phyloP scores from a whole-genome alignment of 2,329 filamentous ascomycete species.

The Kalmusia sp. region DNA sequence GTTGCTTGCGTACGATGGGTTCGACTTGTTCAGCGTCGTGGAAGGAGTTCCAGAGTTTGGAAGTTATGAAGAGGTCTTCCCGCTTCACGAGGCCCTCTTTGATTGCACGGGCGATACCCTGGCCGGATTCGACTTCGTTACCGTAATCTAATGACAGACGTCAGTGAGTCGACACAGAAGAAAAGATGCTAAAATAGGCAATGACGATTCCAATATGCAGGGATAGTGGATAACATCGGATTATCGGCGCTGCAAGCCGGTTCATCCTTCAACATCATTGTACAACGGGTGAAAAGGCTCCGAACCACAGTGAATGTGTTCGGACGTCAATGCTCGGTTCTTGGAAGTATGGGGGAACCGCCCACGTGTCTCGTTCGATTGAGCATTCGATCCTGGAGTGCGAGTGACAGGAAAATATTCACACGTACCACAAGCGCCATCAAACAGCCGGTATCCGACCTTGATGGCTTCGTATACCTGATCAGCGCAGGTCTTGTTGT shows the following conservation, averaged over 20 bases:
- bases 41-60: constrained; percentile 93
- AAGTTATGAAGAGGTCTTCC: constrained; percentile 88
- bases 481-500: constrained; percentile 40
- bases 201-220: constrained; percentile 24
- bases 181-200: constrained; percentile 15
- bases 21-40: constrained; percentile 80
- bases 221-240: constrained; percentile 27
- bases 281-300: background rate
- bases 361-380: background rate
- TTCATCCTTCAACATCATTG: constrained; percentile 1
- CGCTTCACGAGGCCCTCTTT: constrained; percentile 48
- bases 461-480: constrained; percentile 47
- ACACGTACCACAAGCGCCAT: constrained; percentile 47
- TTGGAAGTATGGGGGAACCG: background rate
- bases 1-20: constrained; percentile 72
- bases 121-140: constrained; percentile 46
- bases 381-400: too few species aligned
- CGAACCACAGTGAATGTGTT: too few species aligned
- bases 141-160: constrained; percentile 39
- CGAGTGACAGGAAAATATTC: too few species aligned
- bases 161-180: background rate
- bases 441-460: constrained; percentile 46
- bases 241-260: constrained; percentile 24
- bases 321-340: too few species aligned
- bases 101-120: constrained; percentile 47